phyloP scores from a whole-genome alignment of 768 basidiomycete genomes.

The Hypsizygus marmoreus region DNA sequence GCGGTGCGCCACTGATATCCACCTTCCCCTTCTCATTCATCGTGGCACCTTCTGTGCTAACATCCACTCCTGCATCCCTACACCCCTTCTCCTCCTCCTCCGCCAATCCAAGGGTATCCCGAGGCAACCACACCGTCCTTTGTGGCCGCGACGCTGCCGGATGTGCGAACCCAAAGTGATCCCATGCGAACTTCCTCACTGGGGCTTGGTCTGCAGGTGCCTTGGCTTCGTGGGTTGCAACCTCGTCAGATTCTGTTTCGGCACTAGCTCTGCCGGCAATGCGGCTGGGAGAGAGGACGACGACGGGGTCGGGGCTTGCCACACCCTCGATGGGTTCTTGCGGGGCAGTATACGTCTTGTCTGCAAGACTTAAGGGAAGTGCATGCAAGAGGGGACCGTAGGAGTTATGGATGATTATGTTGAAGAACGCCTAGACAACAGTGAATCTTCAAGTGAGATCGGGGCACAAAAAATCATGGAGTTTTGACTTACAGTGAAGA shows the following conservation, averaged over 20 bases:
- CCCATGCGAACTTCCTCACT: conserved; percentile 23
- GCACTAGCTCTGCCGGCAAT: not conserved
- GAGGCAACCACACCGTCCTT: conserved; percentile 82
- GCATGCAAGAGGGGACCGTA: conserved; percentile 76
- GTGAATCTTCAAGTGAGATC: not conserved
- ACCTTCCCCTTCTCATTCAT: conserved; percentile 69
- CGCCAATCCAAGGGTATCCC: conserved; percentile 64
- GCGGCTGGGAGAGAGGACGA: too few relatives aligned
- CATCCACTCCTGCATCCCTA: conserved; percentile 50
- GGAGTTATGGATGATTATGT: conserved; percentile 73
- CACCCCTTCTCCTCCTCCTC: conserved; percentile 65
- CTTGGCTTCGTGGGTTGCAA: conserved; percentile 6
- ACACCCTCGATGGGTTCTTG: not conserved
- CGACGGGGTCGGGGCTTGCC: not conserved
- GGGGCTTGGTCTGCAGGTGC: conserved; percentile 11
- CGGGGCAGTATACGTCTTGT: conserved; percentile 53
- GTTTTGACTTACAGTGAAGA: conserved; percentile 65
- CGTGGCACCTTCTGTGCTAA: conserved; percentile 46
- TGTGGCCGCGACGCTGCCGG: conserved; percentile 79
- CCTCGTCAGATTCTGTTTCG: conserved; percentile 2
- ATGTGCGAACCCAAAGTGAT: conserved; percentile 79
- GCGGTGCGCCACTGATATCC: conserved; percentile 46
- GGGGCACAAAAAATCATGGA: not conserved
- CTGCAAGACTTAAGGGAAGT: conserved; percentile 79
- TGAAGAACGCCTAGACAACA: conserved; percentile 59